Base-by-base conservation (phyloP, 176 grass and related monocot genomes). In the Elymus sibiricus region DNA sequence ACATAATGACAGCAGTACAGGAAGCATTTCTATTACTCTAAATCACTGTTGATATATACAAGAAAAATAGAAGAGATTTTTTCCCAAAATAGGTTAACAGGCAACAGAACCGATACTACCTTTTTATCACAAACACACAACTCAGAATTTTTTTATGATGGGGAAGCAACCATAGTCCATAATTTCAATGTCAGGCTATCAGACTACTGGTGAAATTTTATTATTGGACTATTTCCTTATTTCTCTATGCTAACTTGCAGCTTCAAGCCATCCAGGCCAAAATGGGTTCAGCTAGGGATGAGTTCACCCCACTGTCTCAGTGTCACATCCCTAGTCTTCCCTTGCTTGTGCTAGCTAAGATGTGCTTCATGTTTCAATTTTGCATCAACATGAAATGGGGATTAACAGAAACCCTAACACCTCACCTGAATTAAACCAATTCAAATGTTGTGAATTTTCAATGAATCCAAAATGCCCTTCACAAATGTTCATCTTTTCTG, bases 261-360 rank as follows among this genome's bases (percentile, higher is more conserved):
- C 43, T 75, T 75, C 72, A 75, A 51, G 72, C 43, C 13, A 75
- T 29, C 72, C 46, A 31, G 72, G 43, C 43, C 43, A 75, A 51
- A 49, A 75, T 75, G 72, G 72, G 72, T 75, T 75, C 72, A 51
- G 72, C 26, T 51, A 26, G 5, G 72, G 72, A 51, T 51, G 72
- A 75, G 26, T 75, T 75, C 72, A 75, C 72, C 44, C 72, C 72
- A 75, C 72, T 75, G 47, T 75, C 72, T 51, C 72, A 75, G 72
- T 31, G n/a, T n/a, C n/a, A n/a, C n/a, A n/a, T n/a, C n/a, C n/a
- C n/a, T n/a, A n/a, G n/a, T n/a, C n/a, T n/a, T n/a, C n/a, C n/a
- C n/a, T n/a, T n/a, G n/a, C n/a, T n/a, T n/a, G n/a, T n/a, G n/a
- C n/a, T n/a, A n/a, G n/a, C n/a, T n/a, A n/a, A n/a, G n/a, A n/a